phyloP scores from a whole-genome alignment of 257 asterid species.

The Coffea eugenioides region DNA sequence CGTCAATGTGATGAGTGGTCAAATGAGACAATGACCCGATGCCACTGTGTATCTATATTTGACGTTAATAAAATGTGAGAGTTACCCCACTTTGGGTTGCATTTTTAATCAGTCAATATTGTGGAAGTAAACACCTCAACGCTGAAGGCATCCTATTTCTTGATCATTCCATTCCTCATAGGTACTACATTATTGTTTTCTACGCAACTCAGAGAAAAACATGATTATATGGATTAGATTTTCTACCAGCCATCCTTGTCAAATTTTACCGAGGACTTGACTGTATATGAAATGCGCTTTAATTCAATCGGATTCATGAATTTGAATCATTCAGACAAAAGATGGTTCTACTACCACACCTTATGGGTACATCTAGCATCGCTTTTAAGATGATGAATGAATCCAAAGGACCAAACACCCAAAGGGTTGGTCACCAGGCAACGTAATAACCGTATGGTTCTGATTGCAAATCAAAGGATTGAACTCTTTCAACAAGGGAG shows the following conservation, averaged over 20 bases:
- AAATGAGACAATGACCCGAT: conserved; percentile 9
- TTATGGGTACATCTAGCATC: background rate
- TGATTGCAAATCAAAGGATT: too few species aligned
- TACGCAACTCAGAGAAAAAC: background rate
- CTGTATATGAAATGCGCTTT: background rate
- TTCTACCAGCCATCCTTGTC: background rate
- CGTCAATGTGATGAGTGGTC: conserved; percentile 14
- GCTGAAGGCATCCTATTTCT: background rate
- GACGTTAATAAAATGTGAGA: conserved; percentile 18
- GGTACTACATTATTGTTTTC: background rate
- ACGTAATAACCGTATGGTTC: too few species aligned
- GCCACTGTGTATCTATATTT: conserved; percentile 26
- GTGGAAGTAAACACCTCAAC: background rate
- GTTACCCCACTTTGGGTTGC: background rate
- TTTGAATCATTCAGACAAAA: background rate
- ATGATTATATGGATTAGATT: background rate
- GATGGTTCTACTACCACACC: background rate
- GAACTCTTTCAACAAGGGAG: too few species aligned
- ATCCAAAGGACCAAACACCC: too few species aligned
- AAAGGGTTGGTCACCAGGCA: too few species aligned
- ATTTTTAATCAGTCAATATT: background rate
- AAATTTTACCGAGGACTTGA: background rate
- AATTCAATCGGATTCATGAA: background rate
- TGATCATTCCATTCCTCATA: background rate
- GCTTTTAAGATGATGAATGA: background rate